Base-by-base conservation (phyloP, 176 grass and related monocot species). In the Aegilops sharonensis region DNA sequence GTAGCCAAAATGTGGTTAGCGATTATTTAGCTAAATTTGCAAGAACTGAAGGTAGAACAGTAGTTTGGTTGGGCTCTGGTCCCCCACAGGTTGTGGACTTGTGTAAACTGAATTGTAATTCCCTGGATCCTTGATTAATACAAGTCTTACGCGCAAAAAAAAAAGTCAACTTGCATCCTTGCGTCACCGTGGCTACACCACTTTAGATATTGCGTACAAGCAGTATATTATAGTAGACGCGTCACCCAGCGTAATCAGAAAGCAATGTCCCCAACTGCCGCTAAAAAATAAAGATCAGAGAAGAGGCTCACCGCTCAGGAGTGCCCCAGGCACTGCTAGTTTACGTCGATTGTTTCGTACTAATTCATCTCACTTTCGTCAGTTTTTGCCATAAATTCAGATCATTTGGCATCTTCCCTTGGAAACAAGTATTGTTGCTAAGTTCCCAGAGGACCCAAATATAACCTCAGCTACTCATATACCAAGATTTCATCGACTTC, bases 161-260 rank as follows among this genome's bases (percentile, higher is more conserved):
- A 27, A 27, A 31, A 31, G 86, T 34, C 86, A 83, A 69, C 24
- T 60, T 77, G 61, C 31, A 77, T 8, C 37, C 47, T 77, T 82
- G 3, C 61, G 78, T 87, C 78, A 83, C 20, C 34, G 8, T 23
- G 47, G 24, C n/a, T 42, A 71, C 68, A 81, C 7, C 18, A 34
- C 23, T 37, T 80, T 40, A 29, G 25, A 48, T 66, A 66, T 35
- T 66, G 25, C 31, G 31, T 68, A 36, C 66, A 67, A 67, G 29
- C 12, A 43, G 40, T 43, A 43, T 43, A 43, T 11, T 40, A 40
- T 15, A 43, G 40, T 43, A 43, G 39, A 43, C 42, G 42, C 42
- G 42, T 43, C 42, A 43, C 42, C 42, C 42, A 43, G 42, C 42
- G 42, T 67, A 32, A 4, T 2, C 29, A 35, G 14, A 68, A 68